phyloP scores from a whole-genome alignment of 1,284 basidiomycete genomes.

The Polyporus tsugae region DNA sequence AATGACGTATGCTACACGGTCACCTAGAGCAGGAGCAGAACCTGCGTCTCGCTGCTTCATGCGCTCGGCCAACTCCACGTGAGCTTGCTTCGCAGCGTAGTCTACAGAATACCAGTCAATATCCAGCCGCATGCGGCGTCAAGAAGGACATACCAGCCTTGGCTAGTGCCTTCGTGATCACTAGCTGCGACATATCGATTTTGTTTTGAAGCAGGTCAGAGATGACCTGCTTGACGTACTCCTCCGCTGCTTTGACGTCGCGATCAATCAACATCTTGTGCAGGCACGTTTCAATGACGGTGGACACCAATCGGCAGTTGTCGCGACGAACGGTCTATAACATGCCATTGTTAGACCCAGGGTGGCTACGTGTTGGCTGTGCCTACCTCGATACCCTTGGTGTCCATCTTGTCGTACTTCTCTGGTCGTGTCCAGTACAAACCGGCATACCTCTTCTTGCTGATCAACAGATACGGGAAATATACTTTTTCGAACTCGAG shows the following conservation, averaged over 20 bases:
- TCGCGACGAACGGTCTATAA: conserved; percentile 92
- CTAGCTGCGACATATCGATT: conserved; percentile 96
- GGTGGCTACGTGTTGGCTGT: conserved; percentile 8
- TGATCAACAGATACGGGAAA: conserved; percentile 95
- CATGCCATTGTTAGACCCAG: conserved; percentile 11
- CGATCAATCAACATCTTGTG: conserved; percentile 97
- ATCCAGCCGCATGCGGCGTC: background rate
- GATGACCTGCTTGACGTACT: conserved; percentile 94
- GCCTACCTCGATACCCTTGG: conserved; percentile 95
- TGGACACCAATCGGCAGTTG: conserved; percentile 94
- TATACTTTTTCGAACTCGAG: conserved; percentile 99
- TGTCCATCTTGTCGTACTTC: conserved; percentile 98
- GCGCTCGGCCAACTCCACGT: conserved; percentile 92
- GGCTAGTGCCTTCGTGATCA: conserved; percentile 95
- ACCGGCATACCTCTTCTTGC: conserved; percentile 96
- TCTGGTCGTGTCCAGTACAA: conserved; percentile 95
- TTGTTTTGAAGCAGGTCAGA: conserved; percentile 94
- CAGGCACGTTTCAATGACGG: conserved; percentile 95
- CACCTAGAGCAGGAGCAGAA: conserved; percentile 92
- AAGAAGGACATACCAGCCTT: conserved; percentile 70
- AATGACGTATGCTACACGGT: conserved; percentile 97
- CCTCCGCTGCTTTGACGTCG: conserved; percentile 91
- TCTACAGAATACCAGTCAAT: conserved; percentile 52
- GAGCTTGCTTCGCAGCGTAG: conserved; percentile 92
- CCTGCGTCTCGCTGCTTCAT: conserved; percentile 96